phyloP scores from a whole-genome alignment of 2,329 filamentous ascomycete genomes.

The Clarireedia monteithiana region DNA sequence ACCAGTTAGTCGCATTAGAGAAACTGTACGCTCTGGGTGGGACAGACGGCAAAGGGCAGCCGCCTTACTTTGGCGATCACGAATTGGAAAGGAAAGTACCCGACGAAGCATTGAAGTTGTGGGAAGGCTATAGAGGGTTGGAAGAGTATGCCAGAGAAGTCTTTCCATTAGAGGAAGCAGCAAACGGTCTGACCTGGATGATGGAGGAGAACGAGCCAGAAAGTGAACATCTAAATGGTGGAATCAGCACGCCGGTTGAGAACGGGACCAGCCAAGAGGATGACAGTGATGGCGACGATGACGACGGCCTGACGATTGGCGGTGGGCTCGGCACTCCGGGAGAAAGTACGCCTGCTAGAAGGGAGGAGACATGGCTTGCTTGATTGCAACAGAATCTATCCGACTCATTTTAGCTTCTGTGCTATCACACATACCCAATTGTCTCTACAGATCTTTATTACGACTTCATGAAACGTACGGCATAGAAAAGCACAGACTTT shows the following conservation, averaged over 20 bases:
- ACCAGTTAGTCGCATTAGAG: slow-evolving; percentile 69
- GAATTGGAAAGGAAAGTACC: slow-evolving; percentile 58
- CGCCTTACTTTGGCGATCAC: slow-evolving; percentile 54
- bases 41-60: slow-evolving; percentile 43
- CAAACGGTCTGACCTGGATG: slow-evolving; percentile 95
- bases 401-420: too few relatives aligned
- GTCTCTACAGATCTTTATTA: background rate
- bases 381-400: slow-evolving; percentile 9
- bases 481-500: background rate
- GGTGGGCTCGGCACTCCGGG: slow-evolving; percentile 14
- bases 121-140: slow-evolving; percentile 84
- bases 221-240: slow-evolving; percentile 25
- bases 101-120: slow-evolving; percentile 68
- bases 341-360: slow-evolving; percentile 24
- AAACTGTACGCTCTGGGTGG: slow-evolving; percentile 44
- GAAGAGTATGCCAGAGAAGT: slow-evolving; percentile 94
- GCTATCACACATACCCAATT: background rate
- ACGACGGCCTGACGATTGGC: slow-evolving; percentile 32
- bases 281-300: slow-evolving; percentile 40
- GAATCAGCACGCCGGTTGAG: slow-evolving; percentile 25
- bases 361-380: slow-evolving; percentile 28
- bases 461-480: background rate
- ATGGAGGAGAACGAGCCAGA: slow-evolving; percentile 38
- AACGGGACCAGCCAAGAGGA: slow-evolving; percentile 18
- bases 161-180: slow-evolving; percentile 88